These are phyloP conservation scores for Solanum habrochaites DNA, from an alignment of 257 asterid species.

Conservation along the genomic window DNA sequence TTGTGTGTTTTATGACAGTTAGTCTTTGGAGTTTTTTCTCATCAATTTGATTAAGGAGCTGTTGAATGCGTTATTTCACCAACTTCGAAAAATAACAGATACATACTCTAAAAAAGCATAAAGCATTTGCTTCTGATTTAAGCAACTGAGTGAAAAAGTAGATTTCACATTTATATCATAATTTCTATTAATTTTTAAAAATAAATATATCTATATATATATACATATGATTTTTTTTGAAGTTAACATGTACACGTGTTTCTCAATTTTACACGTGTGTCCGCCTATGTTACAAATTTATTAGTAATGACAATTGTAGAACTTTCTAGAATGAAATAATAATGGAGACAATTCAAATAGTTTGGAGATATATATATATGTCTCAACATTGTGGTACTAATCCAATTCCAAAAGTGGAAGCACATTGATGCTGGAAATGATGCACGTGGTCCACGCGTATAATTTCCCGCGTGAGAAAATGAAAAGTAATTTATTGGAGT, in stretches of 20 bases:
- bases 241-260: too few relatives aligned
- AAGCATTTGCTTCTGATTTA: not conserved
- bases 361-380: not conserved
- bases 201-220: too few relatives aligned
- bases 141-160: not conserved
- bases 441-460: conserved; percentile 8
- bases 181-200: too few relatives aligned
- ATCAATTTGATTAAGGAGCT: too few relatives aligned
- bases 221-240: too few relatives aligned
- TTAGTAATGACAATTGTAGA: not conserved
- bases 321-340: not conserved
- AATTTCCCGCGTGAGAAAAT: not conserved
- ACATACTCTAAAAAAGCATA: too few relatives aligned
- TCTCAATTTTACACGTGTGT: rapidly evolving
- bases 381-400: not conserved
- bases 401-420: not conserved
- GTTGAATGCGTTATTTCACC: too few relatives aligned
- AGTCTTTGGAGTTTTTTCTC: not conserved
- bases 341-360: not conserved
- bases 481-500: not conserved
- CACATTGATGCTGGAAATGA: not conserved
- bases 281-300: too few relatives aligned
- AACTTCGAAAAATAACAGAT: too few relatives aligned
- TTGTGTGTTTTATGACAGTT: not conserved
- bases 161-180: not conserved